phyloP scores from a whole-genome alignment of 2,329 filamentous ascomycete species.

The Arachnopeziza araneosa region DNA sequence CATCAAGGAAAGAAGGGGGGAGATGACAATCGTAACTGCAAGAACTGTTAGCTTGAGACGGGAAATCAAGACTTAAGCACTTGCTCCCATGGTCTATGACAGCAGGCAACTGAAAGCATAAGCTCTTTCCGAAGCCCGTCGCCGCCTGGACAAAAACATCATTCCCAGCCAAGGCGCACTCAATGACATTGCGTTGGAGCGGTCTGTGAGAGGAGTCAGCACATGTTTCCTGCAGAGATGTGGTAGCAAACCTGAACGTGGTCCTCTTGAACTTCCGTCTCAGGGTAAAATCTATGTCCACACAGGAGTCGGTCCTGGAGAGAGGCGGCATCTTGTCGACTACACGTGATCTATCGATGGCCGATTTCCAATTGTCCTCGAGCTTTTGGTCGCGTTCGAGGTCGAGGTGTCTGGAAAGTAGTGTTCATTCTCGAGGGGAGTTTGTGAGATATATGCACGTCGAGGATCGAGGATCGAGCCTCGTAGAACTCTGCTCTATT shows the following conservation, averaged over 20 bases:
- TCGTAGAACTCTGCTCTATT: background rate
- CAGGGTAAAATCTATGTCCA: slow-evolving; percentile 70
- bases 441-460: background rate
- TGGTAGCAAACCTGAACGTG: slow-evolving; percentile 59
- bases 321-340: slow-evolving; percentile 29
- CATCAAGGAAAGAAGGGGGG: slow-evolving; percentile 85
- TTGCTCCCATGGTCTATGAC: slow-evolving; percentile 79
- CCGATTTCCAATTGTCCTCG: background rate
- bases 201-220: slow-evolving; percentile 47
- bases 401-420: background rate
- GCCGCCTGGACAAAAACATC: slow-evolving; percentile 94
- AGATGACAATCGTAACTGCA: slow-evolving; percentile 82
- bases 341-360: background rate
- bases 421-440: background rate
- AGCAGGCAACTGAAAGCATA: slow-evolving; percentile 89
- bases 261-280: slow-evolving; percentile 68
- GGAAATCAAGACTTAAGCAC: background rate
- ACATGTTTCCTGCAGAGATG: background rate
- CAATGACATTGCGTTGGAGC: slow-evolving; percentile 81
- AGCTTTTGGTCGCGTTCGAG: background rate
- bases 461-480: background rate
- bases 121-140: slow-evolving; percentile 84
- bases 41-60: slow-evolving; percentile 13
- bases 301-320: slow-evolving; percentile 42
- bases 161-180: slow-evolving; percentile 70